These are phyloP conservation scores for Durusdinium trenchii DNA, from an alignment of 73 alveolate genomes.

Conservation along the genomic window DNA sequence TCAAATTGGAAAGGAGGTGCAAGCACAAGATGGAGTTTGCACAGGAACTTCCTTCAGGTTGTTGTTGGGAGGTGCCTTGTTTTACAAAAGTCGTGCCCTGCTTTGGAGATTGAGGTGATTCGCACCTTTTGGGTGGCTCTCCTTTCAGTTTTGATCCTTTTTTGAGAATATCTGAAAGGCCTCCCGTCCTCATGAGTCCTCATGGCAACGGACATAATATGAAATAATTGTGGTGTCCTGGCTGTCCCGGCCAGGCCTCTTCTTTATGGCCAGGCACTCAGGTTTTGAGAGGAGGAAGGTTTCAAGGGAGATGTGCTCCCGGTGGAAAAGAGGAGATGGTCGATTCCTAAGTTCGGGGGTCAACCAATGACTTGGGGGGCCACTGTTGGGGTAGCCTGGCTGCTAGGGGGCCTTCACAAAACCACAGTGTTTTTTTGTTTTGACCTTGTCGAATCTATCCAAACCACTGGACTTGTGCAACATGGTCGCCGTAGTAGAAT, in stretches of 20 bases:
- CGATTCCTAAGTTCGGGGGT: too few relatives aligned
- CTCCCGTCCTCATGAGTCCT: not conserved
- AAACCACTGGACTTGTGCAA: not conserved
- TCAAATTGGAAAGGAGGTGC: too few relatives aligned
- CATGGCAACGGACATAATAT: not conserved
- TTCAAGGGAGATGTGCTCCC: too few relatives aligned
- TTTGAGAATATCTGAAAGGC: not conserved
- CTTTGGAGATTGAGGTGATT: too few relatives aligned
- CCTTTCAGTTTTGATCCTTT: not conserved
- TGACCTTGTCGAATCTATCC: not conserved
- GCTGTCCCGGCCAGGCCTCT: constrained; percentile 22
- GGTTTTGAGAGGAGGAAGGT: not conserved
- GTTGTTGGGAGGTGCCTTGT: not conserved
- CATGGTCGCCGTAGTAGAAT: too few relatives aligned
- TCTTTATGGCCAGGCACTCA: constrained; percentile 73
- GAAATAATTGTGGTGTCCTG: not conserved
- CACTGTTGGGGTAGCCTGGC: too few relatives aligned
- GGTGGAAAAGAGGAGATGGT: too few relatives aligned
- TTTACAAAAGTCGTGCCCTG: not conserved
- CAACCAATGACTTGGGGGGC: too few relatives aligned
- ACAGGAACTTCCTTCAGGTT: not conserved
- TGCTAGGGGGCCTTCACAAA: too few relatives aligned
- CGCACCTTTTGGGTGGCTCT: not conserved
- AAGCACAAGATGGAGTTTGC: too few relatives aligned
- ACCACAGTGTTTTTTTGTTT: too few relatives aligned